Base-by-base conservation (phyloP, 1,284 basidiomycete genomes). In the Vanrija humicola region DNA sequence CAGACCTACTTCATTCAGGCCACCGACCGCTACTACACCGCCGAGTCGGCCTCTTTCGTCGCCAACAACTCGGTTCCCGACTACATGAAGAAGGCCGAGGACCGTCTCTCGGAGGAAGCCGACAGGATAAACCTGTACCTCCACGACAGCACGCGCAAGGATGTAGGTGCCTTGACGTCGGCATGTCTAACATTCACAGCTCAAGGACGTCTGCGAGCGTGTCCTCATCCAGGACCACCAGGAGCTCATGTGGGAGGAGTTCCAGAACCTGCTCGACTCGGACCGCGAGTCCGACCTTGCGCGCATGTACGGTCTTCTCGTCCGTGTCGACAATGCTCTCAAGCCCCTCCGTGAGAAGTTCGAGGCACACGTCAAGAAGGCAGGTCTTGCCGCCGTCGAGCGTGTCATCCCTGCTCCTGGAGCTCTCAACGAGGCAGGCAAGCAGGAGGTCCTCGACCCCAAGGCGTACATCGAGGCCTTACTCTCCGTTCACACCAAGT, bases 61-160 rank as follows among this genome's bases (percentile, higher is more conserved):
- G 85, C 87, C 2, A 85, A 88, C 68, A 95, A 94, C 76, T 88
- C 85, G 46, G 90, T 98, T 38, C 89, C 92, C 23, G 96, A 98
- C 75, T 99, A 98, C 77, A 83, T 99, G 76, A 93, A 89, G 81
- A 95, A 93, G 78, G 96, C 92, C 3, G 94, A 98, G 71, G 86
- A 87, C 65, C 84, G 96, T 28, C 79, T 98, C 55, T 83, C 86
- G 57, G 95, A 99, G 76, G 96, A 99, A 73, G 91, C 95, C 73
- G 90, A 95, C 65, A 85, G 96, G 39, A 91, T 98, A 39, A 93
- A 96, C 73, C 82, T 94, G 52, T 98, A 97, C 76, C 81, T 98
- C 60, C 90, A 98, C 76, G 87, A 85, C 39, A 85, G 85, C 68
- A 95, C 93, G 8, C 84, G 88, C 65, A 90, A 89, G 76, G 82